phyloP scores from a whole-genome alignment of 441 rosid species.

The Metrosideros polymorpha region DNA sequence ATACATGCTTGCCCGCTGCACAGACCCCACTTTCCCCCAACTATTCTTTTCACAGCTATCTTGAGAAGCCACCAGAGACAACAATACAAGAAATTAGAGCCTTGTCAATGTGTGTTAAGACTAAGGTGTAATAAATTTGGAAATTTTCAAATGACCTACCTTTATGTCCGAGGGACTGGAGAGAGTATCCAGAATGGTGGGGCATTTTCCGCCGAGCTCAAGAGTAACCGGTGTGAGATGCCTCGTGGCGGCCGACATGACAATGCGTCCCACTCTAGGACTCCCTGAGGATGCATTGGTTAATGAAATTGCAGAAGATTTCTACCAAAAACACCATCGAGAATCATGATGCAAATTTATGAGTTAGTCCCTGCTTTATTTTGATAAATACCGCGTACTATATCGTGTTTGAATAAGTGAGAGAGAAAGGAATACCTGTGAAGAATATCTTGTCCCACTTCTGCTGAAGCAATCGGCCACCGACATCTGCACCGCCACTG shows the following conservation, averaged over 20 bases:
- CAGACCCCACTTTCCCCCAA: constrained; percentile 75
- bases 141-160: constrained; percentile 16
- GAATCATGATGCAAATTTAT: not conserved
- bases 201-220: constrained; percentile 88
- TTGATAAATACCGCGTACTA: not conserved
- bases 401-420: not conserved
- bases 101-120: not conserved
- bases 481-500: constrained; percentile 48
- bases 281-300: constrained; percentile 39
- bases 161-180: constrained; percentile 31
- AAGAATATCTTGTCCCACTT: constrained; percentile 93
- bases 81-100: not conserved
- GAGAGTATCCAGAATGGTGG: constrained; percentile 50
- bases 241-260: constrained; percentile 71
- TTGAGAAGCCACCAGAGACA: constrained; percentile 9
- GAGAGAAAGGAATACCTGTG: constrained; percentile 37
- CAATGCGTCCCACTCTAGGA: constrained; percentile 46
- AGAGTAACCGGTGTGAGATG: constrained; percentile 80
- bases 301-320: not conserved
- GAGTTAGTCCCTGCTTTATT: not conserved
- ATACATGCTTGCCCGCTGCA: constrained; percentile 82
- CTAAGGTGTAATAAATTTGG: not conserved
- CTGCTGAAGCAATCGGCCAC: constrained; percentile 40
- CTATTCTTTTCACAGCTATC: constrained; percentile 49
- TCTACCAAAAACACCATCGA: not conserved